Percentiles rank a stretch among this genome's conserved stretches.
Conservation (phyloP, 441 rosid genomes). For the Mallotus repandus region DNA sequence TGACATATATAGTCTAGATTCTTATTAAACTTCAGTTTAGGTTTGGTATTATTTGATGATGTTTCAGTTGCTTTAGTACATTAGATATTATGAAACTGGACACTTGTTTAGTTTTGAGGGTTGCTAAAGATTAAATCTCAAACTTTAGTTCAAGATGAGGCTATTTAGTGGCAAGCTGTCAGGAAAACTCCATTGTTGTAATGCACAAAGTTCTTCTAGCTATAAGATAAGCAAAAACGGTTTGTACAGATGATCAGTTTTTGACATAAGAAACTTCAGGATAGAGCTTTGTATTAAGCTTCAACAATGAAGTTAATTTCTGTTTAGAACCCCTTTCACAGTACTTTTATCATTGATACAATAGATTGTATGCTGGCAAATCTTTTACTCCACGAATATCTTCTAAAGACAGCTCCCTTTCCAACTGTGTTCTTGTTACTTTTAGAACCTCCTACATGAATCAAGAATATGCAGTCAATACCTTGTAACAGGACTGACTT, state of each 20-base stretch:
- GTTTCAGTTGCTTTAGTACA: too few relatives aligned
- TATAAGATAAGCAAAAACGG: neutral
- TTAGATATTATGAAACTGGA: neutral
- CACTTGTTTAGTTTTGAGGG: too few relatives aligned
- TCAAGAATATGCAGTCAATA: neutral
- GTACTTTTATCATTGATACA: constrained; percentile 42
- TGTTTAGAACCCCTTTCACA: neutral
- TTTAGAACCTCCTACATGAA: constrained; percentile 71
- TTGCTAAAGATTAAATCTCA: neutral
- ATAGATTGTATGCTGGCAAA: constrained; percentile 78
- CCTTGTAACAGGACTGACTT: neutral
- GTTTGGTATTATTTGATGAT: too few relatives aligned
- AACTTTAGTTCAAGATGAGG: neutral
- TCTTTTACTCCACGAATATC: constrained; percentile 68
- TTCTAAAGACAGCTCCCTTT: constrained; percentile 79
- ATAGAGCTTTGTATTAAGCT: neutral
- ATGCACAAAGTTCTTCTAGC: constrained; percentile 13
- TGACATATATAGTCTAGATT: too few relatives aligned
- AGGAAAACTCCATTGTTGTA: neutral
- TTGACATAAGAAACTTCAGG: neutral
- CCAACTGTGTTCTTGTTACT: constrained; percentile 72
- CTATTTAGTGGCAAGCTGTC: neutral
- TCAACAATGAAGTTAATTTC: neutral
- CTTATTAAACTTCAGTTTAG: too few relatives aligned
- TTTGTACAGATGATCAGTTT: neutral